A percentile compares a stretch with the other conserved stretches of the same genome.
phyloP scores from a whole-genome alignment of 352 stramenopile genomes.

The Globisporangium okanoganense region DNA sequence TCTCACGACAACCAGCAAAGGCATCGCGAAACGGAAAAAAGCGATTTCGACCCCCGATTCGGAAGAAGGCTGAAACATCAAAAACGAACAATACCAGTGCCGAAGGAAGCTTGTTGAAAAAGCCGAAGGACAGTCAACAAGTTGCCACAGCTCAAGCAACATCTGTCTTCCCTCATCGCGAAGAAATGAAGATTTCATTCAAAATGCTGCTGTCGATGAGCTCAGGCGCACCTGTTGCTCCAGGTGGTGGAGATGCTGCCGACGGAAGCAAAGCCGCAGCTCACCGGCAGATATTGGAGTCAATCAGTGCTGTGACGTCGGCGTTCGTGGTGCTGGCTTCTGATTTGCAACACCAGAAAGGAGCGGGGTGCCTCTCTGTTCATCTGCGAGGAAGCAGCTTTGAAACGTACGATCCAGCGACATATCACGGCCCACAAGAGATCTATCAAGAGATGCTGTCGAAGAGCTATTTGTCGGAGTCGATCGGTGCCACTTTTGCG shows the following conservation, averaged over 20 bases:
- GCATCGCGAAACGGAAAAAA: slow-evolving; percentile 12
- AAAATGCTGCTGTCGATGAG: slow-evolving; percentile 18
- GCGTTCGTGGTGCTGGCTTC: slow-evolving; percentile 24
- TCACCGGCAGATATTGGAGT: slow-evolving; percentile 22
- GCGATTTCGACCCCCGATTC: slow-evolving; percentile 40
- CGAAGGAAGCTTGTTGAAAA: slow-evolving; percentile 15
- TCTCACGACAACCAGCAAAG: slow-evolving; percentile 11
- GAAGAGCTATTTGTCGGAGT: slow-evolving; percentile 22
- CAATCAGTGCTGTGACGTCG: slow-evolving; percentile 30
- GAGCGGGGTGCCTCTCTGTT: neutral
- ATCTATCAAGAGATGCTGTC: slow-evolving; percentile 36
- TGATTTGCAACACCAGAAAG: neutral
- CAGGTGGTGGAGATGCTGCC: neutral
- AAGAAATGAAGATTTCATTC: slow-evolving; percentile 53
- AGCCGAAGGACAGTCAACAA: slow-evolving; percentile 13
- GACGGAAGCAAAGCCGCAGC: slow-evolving; percentile 1
- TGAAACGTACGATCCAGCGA: slow-evolving; percentile 12
- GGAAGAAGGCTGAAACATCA: slow-evolving; percentile 24
- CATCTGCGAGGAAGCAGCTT: slow-evolving; percentile 7
- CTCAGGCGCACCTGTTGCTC: slow-evolving; percentile 5
- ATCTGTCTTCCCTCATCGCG: slow-evolving; percentile 18
- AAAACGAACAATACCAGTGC: neutral
- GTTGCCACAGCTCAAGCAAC: neutral
- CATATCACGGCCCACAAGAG: slow-evolving; percentile 20
- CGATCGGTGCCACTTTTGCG: slow-evolving; percentile 30